Base-by-base conservation (phyloP, 2,329 filamentous ascomycete genomes). In the Alternaria metachromatica region DNA sequence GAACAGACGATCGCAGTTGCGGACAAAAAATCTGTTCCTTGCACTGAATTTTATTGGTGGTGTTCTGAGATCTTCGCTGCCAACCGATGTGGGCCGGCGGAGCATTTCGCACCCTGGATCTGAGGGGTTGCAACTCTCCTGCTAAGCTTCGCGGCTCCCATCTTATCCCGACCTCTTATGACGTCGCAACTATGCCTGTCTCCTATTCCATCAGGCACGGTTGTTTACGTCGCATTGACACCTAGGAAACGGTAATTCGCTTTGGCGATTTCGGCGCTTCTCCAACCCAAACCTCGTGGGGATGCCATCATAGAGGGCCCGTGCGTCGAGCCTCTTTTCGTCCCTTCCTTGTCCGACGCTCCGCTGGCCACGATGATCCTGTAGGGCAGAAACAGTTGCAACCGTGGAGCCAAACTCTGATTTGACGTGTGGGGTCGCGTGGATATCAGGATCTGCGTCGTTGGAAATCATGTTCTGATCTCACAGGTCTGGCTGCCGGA, bases 401-500 rank as follows among this genome's bases (percentile, higher is more conserved):
- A 45, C 26, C 15, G 60, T 58, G 26, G 8, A 55, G 51, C 59
- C 43, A 56, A 28, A 63, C 43, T 61, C 63, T 43, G 58, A 45
- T 58, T 49, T 55, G 57, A 62, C 54, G 48, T 45, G 55, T 70
- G 68, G 60, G 45, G 57, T 60, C 51, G 57, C 62, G 58, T 60
- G 66, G 60, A 33, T 55, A 62, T 61, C 60, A 43, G 55, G 45
- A 57, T 51, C 44, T 46, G 48, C 43, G 9, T 46, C 26, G 48
- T 21, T 46, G 21, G 23, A 23, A 18, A 18, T 23, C 41, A 18
- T 53, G 48, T 45, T 26, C 30, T 54, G 48, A 49, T 46, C 46
- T 62, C 37, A 46, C 33, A 41, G 30, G 44, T 20, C 30, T 37
- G 30, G n/a, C 10, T 23, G 21, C 30, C 41, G 37, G 58, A 28